Evolutionary conservation across 75 land plant genomes (phyloP), one percentile per base, ranked within the genome.

Genomic region (Azolla pinnata): DNA sequence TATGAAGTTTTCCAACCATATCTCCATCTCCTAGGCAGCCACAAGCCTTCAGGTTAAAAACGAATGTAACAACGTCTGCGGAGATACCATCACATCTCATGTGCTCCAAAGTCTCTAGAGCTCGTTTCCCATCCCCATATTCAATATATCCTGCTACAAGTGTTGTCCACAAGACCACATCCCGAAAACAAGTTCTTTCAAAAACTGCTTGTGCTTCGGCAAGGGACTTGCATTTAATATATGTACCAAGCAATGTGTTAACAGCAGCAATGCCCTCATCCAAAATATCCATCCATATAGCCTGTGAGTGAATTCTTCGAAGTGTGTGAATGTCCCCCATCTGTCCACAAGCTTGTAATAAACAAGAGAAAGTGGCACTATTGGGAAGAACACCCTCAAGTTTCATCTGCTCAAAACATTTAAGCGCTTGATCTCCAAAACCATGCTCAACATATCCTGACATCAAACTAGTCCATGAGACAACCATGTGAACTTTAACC

Each of bases 391-490:
- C 56, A 28, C 60, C 54, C 4, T 51, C 60, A 19, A 17, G 64
- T 54, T 54, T 59, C 85, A 82, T 78, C 28, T 51, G 63, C 14
- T 65, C 21, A 58, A 71, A 82, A 18, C 67, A 57, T 9, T 52
- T 30, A 2, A 62, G 44, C 8, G 64, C 54, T 28, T 62, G 30
- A 9, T 4, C 26, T 20, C 26, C 60, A 78, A 60, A 33, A 67
- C 75, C 64, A 50, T 62, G 29, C 5, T 62, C 33, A 2, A 17
- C 53, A 62, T 8, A 79, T 19, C 74, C 81, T 67, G 77, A 66
- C 63, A 82, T 71, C 73, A 82, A 54, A 35, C 75, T 66, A 35
- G 75, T 82, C 85, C 85, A 82, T 29, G 73, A 71, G 26, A 79
- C 82, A 8, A 60, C 44, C 60, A 79, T 73, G 46, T 68, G 75